Percentiles rank a stretch among this genome's conserved stretches.
Conservation (phyloP, 495 filamentous ascomycete genomes). For the Sabuloglossum arenarium region DNA sequence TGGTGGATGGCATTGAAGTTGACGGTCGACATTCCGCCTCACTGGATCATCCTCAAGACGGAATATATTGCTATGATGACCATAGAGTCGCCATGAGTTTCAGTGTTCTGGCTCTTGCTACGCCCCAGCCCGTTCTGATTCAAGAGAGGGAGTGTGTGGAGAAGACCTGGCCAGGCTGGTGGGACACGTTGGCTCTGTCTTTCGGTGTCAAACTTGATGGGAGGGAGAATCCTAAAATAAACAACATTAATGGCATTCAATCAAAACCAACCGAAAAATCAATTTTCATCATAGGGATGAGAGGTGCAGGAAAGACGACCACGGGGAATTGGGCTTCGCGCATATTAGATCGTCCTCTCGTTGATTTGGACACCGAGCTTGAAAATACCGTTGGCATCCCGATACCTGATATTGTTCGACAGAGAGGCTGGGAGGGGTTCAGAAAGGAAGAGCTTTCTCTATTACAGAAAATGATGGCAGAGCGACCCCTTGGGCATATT, state of each 20-base stretch:
- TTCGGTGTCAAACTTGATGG: constrained; percentile 61
- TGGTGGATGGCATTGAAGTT: constrained; percentile 82
- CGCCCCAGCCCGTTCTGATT: constrained; percentile 58
- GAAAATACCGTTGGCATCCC: constrained; percentile 48
- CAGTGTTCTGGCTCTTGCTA: constrained; percentile 61
- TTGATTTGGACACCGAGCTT: constrained; percentile 77
- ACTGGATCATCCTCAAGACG: constrained; percentile 38
- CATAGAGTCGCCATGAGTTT: constrained; percentile 98
- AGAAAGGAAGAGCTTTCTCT: constrained; percentile 58
- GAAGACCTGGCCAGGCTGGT: constrained; percentile 99
- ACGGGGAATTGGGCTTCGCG: constrained; percentile 58
- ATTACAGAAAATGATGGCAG: constrained; percentile 47
- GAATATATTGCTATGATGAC: constrained; percentile 90
- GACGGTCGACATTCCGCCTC: constrained; percentile 40
- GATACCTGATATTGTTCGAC: constrained; percentile 68
- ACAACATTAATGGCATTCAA: constrained; percentile 15
- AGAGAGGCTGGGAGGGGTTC: constrained; percentile 76
- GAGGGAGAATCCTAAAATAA: constrained; percentile 33
- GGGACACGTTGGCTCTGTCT: constrained; percentile 61
- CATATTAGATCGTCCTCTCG: constrained; percentile 50
- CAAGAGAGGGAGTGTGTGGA: constrained; percentile 79
- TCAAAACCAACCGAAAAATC: constrained; percentile 30
- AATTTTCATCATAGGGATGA: constrained; percentile 92
- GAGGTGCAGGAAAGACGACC: constrained; percentile 92
- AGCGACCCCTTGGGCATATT: constrained; percentile 53